These are phyloP conservation scores for Hygrophila difformis DNA, from an alignment of 257 asterid genomes.

Conservation along the genomic window DNA sequence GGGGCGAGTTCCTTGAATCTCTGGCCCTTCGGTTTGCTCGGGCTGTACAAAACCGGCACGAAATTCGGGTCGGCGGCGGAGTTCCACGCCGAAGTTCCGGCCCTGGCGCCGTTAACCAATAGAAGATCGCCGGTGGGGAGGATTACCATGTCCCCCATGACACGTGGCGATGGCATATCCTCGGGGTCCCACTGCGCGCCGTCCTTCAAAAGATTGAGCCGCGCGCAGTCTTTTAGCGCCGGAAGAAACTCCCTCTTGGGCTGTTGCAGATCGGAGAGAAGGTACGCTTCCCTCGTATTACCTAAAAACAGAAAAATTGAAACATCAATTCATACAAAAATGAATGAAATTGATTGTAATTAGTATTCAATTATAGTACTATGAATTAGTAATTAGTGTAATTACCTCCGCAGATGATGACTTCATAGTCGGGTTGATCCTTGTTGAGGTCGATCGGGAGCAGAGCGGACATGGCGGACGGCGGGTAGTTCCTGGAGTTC, in stretches of 20 bases:
- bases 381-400: not conserved
- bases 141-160: conserved; percentile 69
- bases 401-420: conserved; percentile 67
- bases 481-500: conserved; percentile 67
- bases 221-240: conserved; percentile 61
- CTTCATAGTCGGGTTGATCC: conserved; percentile 24
- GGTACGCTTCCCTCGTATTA: conserved; percentile 43
- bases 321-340: not conserved
- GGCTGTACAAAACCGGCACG: conserved; percentile 54
- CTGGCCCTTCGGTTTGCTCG: conserved; percentile 26
- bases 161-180: conserved; percentile 64
- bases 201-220: conserved; percentile 23
- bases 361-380: not conserved
- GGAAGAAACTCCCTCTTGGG: conserved; percentile 39
- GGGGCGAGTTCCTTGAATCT: conserved; percentile 43
- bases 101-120: conserved; percentile 53
- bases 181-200: conserved; percentile 57
- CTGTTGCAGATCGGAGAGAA: conserved; percentile 24
- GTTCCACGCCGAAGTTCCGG: conserved; percentile 77
- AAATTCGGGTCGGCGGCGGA: conserved; percentile 54
- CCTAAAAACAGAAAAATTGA: conserved; percentile 18
- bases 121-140: conserved; percentile 73
- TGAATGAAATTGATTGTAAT: too few relatives aligned
- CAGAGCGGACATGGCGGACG: conserved; percentile 70
- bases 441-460: conserved; percentile 52